A percentile compares a stretch with the other conserved stretches of the same genome.
Conservation (phyloP, 768 basidiomycete species). For the Infundibulicybe gibba region DNA sequence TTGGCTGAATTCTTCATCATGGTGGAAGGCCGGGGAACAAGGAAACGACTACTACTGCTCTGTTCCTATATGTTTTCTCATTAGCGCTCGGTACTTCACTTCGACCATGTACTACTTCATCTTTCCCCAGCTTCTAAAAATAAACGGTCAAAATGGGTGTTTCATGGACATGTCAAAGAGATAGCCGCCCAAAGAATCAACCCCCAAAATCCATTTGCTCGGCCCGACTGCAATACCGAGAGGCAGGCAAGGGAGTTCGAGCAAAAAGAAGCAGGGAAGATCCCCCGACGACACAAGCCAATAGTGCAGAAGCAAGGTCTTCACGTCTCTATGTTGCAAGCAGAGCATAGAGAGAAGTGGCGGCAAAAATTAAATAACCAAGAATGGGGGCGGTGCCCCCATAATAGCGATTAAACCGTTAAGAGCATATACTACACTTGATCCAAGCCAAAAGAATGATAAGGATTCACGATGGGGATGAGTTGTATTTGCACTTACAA, state of each 20-base stretch:
- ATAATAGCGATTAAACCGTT: slow-evolving; percentile 73
- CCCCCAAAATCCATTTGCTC: slow-evolving; percentile 15
- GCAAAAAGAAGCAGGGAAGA: slow-evolving; percentile 23
- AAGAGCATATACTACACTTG: slow-evolving; percentile 98
- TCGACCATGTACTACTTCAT: too few species aligned
- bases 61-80: too few species aligned
- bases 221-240: slow-evolving; percentile 2
- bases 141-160: too few species aligned
- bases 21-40: too few species aligned
- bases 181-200: too few species aligned
- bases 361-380: slow-evolving; percentile 57
- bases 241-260: slow-evolving; percentile 7
- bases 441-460: slow-evolving; percentile 97
- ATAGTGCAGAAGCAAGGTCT: slow-evolving; percentile 56
- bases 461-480: slow-evolving; percentile 27
- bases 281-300: slow-evolving; percentile 67
- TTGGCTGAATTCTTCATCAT: too few species aligned
- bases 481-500: slow-evolving; percentile 24
- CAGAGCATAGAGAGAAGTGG: slow-evolving; percentile 51
- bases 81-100: too few species aligned
- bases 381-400: slow-evolving; percentile 48
- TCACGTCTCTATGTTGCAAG: slow-evolving; percentile 52
- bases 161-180: too few species aligned
- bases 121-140: too few species aligned
- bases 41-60: too few species aligned